Conservation (phyloP, 2,329 filamentous ascomycete species). For the Pseudogymnoascus sp. region DNA sequence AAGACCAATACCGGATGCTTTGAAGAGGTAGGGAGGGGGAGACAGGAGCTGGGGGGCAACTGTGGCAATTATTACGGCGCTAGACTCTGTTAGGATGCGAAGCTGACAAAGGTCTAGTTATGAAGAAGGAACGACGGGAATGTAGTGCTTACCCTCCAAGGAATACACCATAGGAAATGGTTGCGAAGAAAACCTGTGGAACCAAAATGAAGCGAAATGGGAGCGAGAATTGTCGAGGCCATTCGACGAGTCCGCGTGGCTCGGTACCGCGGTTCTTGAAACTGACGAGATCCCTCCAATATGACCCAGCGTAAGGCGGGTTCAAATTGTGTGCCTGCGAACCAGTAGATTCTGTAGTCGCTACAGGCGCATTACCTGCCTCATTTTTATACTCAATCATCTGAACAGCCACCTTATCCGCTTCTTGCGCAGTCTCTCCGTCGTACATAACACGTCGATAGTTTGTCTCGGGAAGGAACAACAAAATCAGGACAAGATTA, state of each 20-base stretch:
- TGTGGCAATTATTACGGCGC: constrained; percentile 23
- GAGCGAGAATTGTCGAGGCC: constrained; percentile 17
- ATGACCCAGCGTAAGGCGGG: constrained; percentile 21
- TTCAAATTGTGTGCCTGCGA: constrained; percentile 12
- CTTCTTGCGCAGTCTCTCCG: constrained; percentile 20
- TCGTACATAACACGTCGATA: constrained; percentile 22
- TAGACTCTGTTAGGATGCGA: constrained; percentile 7
- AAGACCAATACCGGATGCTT: constrained; percentile 18
- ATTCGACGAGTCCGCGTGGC: constrained; percentile 14
- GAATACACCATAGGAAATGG: constrained; percentile 17
- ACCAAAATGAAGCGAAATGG: constrained; percentile 20
- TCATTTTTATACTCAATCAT: constrained; percentile 13
- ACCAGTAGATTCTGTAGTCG: constrained; percentile 15
- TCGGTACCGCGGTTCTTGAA: constrained; percentile 20
- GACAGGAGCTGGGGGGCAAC: constrained; percentile 23
- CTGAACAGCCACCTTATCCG: constrained; percentile 18
- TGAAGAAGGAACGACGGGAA: not conserved
- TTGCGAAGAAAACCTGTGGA: constrained; percentile 16
- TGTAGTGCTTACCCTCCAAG: constrained; percentile 15
- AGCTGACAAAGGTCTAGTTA: not conserved
- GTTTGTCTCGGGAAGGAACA: constrained; percentile 30
- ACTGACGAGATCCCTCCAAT: constrained; percentile 25
- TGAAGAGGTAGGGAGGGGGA: constrained; percentile 28
- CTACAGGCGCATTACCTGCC: not conserved
- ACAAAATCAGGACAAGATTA: constrained; percentile 26